These are phyloP conservation scores for Dendrocalamus sinicus DNA, from an alignment of 176 grass and related monocot genomes.

Conservation along the genomic window DNA sequence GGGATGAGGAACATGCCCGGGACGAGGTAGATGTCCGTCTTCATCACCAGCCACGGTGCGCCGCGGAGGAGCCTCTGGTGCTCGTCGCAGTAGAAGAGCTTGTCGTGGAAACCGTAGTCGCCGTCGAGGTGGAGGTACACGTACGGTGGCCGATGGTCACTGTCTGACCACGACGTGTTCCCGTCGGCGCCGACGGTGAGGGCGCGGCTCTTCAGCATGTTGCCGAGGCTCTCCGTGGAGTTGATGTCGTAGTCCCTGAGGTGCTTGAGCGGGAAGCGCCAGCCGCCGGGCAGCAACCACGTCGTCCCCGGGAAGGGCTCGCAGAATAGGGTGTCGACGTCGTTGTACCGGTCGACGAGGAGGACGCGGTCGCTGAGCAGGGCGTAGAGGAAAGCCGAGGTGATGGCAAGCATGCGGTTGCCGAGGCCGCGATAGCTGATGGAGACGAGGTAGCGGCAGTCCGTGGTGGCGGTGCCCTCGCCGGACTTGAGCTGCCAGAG, in stretches of 20 bases:
- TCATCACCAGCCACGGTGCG: constrained; percentile 52
- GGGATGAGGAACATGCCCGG: constrained; percentile 5
- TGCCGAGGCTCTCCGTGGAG: constrained; percentile 57
- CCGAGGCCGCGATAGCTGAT: constrained; percentile 67
- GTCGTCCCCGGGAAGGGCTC: constrained; percentile 70
- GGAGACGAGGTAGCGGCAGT: constrained; percentile 75
- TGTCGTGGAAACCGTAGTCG: constrained; percentile 49
- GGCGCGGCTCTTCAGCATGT: constrained; percentile 48
- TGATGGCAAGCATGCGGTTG: constrained; percentile 65
- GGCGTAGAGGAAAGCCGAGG: constrained; percentile 6
- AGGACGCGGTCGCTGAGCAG: constrained; percentile 23
- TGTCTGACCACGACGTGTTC: background rate
- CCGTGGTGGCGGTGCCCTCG: background rate
- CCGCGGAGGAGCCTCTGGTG: constrained; percentile 44
- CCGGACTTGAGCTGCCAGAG: constrained; percentile 54
- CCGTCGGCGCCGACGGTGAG: background rate
- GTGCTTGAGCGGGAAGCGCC: constrained; percentile 31
- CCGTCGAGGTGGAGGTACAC: constrained; percentile 71
- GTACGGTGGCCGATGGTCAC: constrained; percentile 19
- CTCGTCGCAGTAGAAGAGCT: constrained; percentile 63
- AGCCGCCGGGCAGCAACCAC: constrained; percentile 61
- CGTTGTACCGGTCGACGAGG: constrained; percentile 48
- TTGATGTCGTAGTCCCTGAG: constrained; percentile 10
- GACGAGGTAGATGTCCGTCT: constrained; percentile 54
- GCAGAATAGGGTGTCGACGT: constrained; percentile 58